These are phyloP conservation scores for Dactylellina leptospora DNA, from an alignment of 2,329 filamentous ascomycete genomes.

Conservation along the genomic window DNA sequence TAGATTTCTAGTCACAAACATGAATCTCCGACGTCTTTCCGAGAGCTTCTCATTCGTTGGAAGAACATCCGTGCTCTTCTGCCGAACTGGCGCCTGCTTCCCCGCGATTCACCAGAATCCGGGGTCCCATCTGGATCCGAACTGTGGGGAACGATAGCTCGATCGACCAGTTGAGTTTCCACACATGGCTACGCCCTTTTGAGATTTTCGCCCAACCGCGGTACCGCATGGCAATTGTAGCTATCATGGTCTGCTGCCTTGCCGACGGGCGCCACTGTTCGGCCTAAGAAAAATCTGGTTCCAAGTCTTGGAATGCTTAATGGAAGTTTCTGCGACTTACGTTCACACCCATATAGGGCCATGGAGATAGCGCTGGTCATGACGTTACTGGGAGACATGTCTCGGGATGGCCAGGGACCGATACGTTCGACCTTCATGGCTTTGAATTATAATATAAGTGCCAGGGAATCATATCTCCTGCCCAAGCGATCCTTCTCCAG, in stretches of 20 bases:
- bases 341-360: no score
- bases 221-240: conserved; percentile 1
- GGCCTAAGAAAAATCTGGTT: conserved; percentile 12
- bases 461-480: no score
- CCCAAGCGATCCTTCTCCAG: no score
- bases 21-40: not conserved
- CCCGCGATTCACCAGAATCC: not conserved
- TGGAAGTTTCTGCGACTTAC: no score
- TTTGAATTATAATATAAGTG: not conserved
- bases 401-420: not conserved
- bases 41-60: not conserved
- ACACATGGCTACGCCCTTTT: conserved; percentile 3
- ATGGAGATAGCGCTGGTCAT: no score
- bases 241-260: conserved; percentile 5
- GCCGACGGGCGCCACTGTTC: conserved; percentile 12
- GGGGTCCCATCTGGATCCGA: not conserved
- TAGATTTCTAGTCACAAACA: not conserved
- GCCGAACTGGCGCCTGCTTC: not conserved
- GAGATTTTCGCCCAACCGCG: conserved; percentile 5
- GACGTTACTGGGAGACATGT: conserved; percentile 7
- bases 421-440: not conserved
- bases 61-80: conserved; percentile 1
- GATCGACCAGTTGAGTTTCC: conserved; percentile 12
- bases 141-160: conserved; percentile 12
- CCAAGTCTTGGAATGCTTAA: not conserved